A percentile compares a stretch with the other conserved stretches of the same genome.
These are phyloP conservation scores for Phytophthora boehmeriae DNA, from an alignment of 352 stramenopile species.

Conservation along the genomic window DNA sequence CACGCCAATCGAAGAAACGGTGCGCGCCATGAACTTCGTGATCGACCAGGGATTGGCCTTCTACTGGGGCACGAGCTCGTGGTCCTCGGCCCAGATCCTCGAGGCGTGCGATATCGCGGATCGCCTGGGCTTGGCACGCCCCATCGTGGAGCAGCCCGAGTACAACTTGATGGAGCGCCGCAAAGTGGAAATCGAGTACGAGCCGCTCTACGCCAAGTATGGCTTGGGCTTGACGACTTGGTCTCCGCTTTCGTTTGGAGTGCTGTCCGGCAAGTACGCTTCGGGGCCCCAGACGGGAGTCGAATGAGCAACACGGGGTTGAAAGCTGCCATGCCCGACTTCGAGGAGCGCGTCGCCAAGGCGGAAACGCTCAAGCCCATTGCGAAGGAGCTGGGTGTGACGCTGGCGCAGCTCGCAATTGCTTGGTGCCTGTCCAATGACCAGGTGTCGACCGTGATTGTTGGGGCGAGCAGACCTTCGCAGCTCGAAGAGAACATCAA, in stretches of 20 bases:
- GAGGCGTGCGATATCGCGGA: conserved; percentile 53
- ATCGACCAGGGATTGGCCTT: conserved; percentile 46
- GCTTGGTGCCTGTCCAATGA: conserved; percentile 59
- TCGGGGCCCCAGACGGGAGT: not conserved
- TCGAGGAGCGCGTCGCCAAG: no score
- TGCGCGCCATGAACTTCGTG: no score
- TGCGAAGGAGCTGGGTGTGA: conserved; percentile 46
- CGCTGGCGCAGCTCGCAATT: conserved; percentile 53
- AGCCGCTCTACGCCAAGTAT: no score
- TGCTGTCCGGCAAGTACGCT: conserved; percentile 78
- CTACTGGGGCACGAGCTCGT: conserved; percentile 55
- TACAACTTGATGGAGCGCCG: no score
- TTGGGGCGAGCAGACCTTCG: conserved; percentile 50
- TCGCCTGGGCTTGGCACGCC: conserved; percentile 35
- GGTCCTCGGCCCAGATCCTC: conserved; percentile 46
- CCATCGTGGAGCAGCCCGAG: conserved; percentile 51
- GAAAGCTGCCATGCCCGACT: no score
- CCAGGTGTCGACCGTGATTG: conserved; percentile 63
- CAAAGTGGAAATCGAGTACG: no score
- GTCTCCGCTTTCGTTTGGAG: conserved; percentile 58
- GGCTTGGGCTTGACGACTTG: conserved; percentile 69
- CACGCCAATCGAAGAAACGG: no score
- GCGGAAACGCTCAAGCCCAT: no score
- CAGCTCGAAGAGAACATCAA: conserved; percentile 73
- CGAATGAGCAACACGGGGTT: no score